Evolutionary conservation across 2,329 filamentous ascomycete species (phyloP).

Genomic region (Thielaviopsis musarum): DNA sequence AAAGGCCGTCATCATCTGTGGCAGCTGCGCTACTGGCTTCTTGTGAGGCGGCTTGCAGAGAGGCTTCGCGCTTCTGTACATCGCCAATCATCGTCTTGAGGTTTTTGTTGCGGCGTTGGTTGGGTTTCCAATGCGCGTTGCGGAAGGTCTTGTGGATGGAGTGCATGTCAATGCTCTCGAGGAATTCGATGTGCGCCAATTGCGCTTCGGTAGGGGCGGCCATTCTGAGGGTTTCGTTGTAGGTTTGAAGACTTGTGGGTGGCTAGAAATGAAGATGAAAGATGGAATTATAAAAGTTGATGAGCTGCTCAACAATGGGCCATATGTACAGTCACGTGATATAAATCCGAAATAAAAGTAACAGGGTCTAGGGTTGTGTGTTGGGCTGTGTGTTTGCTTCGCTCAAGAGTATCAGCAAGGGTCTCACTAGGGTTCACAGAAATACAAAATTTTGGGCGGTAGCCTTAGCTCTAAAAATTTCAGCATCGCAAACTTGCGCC

Average conservation of each 20-base stretch:
- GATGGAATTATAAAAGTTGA: too few relatives aligned
- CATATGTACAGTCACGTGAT: too few relatives aligned
- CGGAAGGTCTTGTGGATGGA: conserved; percentile 77
- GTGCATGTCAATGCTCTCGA: conserved; percentile 86
- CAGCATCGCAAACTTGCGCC: not conserved
- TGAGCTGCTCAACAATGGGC: too few relatives aligned
- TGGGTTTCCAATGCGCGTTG: conserved; percentile 77
- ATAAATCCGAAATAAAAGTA: too few relatives aligned
- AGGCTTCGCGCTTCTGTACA: conserved; percentile 76
- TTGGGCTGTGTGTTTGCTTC: too few relatives aligned
- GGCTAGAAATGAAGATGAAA: too few relatives aligned
- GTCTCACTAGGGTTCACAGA: too few relatives aligned
- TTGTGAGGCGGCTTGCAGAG: conserved; percentile 61
- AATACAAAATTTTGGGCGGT: too few relatives aligned
- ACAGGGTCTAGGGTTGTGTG: too few relatives aligned
- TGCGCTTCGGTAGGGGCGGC: conserved; percentile 53
- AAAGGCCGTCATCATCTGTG: conserved; percentile 41
- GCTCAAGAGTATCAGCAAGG: too few relatives aligned
- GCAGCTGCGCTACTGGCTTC: conserved; percentile 53
- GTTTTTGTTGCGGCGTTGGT: conserved; percentile 95
- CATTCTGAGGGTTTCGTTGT: conserved; percentile 31
- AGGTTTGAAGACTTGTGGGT: too few relatives aligned
- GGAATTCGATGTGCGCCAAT: conserved; percentile 68
- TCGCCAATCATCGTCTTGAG: conserved; percentile 93
- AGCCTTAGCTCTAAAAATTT: not conserved